Percentiles rank a stretch among this genome's conserved stretches.
These are phyloP conservation scores for Pistacia integerrima DNA, from an alignment of 345 rosid species.

Conservation along the genomic window DNA sequence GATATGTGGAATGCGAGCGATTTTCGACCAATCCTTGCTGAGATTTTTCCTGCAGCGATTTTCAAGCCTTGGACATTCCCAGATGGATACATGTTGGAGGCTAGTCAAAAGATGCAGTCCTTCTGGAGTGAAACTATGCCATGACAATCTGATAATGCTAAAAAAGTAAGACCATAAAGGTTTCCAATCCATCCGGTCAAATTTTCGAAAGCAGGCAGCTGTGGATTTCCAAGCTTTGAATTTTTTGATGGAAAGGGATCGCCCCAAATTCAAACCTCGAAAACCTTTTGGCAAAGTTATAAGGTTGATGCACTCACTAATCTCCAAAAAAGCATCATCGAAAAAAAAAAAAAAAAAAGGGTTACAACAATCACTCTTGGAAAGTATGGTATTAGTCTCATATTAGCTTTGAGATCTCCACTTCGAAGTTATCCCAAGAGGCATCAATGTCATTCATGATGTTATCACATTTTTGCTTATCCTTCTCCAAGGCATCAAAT, in stretches of 20 bases:
- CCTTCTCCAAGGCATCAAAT: no score
- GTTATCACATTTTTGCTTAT: no score
- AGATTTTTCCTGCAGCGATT: not conserved
- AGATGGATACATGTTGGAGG: constrained; percentile 18
- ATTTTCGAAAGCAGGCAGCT: constrained; percentile 9
- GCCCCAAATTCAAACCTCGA: no score
- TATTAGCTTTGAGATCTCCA: no score
- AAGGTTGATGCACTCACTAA: constrained; percentile 18
- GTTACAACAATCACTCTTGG: no score
- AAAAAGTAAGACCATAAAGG: constrained; percentile 1
- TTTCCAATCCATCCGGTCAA: constrained; percentile 16
- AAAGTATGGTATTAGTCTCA: no score
- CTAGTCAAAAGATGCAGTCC: not conserved
- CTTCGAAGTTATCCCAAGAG: no score
- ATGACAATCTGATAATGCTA: constrained; percentile 5
- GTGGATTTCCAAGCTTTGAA: constrained; percentile 14
- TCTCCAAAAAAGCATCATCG: not conserved
- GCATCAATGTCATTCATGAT: no score
- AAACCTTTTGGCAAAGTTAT: not conserved
- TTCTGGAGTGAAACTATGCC: not conserved
- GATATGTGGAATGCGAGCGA: constrained; percentile 1
- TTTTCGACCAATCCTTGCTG: constrained; percentile 14
- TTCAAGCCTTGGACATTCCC: constrained; percentile 17
- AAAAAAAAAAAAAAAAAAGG: no score
- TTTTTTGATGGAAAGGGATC: no score